Percentiles rank a stretch among this genome's conserved stretches.
These are phyloP conservation scores for Lycium barbarum DNA, from an alignment of 257 asterid species.

Conservation along the genomic window DNA sequence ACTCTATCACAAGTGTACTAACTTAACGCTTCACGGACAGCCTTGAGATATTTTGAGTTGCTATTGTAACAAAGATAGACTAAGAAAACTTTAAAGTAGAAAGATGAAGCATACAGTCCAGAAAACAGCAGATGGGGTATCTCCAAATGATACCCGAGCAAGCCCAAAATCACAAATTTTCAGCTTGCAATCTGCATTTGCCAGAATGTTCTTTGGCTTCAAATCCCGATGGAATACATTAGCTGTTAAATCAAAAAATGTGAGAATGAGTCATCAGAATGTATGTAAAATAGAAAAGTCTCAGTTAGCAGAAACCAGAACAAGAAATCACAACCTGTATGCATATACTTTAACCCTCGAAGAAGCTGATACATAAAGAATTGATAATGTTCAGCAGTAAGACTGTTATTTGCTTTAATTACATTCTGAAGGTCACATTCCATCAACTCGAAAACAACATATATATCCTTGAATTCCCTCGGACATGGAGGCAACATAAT, in stretches of 20 bases:
- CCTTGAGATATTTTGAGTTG: background rate
- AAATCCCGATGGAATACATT: constrained; percentile 91
- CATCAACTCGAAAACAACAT: constrained; percentile 97
- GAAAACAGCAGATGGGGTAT: constrained; percentile 94
- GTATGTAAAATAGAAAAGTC: background rate
- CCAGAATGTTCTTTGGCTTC: constrained; percentile 96
- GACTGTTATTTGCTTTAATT: constrained; percentile 87
- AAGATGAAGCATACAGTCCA: constrained; percentile 88
- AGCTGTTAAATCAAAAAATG: constrained; percentile 58
- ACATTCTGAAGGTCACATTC: constrained; percentile 98
- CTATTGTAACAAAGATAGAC: constrained; percentile 24
- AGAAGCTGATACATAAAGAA: constrained; percentile 97
- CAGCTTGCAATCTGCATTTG: constrained; percentile 97
- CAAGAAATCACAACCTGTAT: constrained; percentile 63
- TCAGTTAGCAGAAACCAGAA: constrained; percentile 1
- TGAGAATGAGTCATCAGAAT: constrained; percentile 20
- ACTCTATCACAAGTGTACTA: constrained; percentile 3
- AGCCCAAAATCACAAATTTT: constrained; percentile 99
- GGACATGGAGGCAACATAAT: constrained; percentile 92
- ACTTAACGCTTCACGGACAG: background rate
- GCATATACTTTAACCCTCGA: constrained; percentile 89
- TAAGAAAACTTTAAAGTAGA: constrained; percentile 28
- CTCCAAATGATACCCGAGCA: constrained; percentile 95
- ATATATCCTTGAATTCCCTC: constrained; percentile 96
- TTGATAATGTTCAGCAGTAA: constrained; percentile 94